phyloP scores from a whole-genome alignment of 257 asterid genomes.

The Cordia subcordata region DNA sequence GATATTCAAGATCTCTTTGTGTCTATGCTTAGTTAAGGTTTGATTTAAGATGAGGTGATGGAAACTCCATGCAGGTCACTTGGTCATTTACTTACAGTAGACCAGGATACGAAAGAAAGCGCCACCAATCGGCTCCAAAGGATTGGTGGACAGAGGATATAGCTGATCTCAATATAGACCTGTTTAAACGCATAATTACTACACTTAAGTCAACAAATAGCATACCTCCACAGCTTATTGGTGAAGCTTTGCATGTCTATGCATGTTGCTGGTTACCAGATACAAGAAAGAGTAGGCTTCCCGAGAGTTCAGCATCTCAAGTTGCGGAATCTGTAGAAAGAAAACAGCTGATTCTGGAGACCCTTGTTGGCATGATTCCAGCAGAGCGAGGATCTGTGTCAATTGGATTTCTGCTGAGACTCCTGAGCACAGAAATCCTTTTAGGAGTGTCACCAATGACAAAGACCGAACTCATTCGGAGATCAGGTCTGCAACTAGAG shows the following conservation, averaged over 20 bases:
- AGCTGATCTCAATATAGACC: conserved; percentile 55
- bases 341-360: conserved; percentile 45
- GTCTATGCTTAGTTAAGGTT: not conserved
- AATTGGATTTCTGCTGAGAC: conserved; percentile 51
- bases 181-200: conserved; percentile 53
- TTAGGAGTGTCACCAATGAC: conserved; percentile 48
- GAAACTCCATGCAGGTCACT: conserved; percentile 36
- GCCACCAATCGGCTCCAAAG: conserved; percentile 49
- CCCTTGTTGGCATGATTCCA: conserved; percentile 58
- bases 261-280: conserved; percentile 65
- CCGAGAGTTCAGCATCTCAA: conserved; percentile 25
- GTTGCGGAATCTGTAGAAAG: conserved; percentile 22
- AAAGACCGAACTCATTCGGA: conserved; percentile 52
- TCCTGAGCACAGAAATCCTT: conserved; percentile 32
- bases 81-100: conserved; percentile 81
- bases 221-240: conserved; percentile 63
- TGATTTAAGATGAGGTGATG: conserved; percentile 15
- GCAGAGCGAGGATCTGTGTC: conserved; percentile 62
- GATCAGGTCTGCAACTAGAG: conserved; percentile 53
- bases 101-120: conserved; percentile 46
- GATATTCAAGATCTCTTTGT: conserved; percentile 4
- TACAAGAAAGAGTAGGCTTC: conserved; percentile 14
- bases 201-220: conserved; percentile 45
- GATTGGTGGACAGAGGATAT: conserved; percentile 96
- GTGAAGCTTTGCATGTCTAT: conserved; percentile 76